Percentiles rank a stretch among this genome's conserved stretches.
phyloP scores from a whole-genome alignment of 169 alveolate species.

The Plasmodium billcollinsi region DNA sequence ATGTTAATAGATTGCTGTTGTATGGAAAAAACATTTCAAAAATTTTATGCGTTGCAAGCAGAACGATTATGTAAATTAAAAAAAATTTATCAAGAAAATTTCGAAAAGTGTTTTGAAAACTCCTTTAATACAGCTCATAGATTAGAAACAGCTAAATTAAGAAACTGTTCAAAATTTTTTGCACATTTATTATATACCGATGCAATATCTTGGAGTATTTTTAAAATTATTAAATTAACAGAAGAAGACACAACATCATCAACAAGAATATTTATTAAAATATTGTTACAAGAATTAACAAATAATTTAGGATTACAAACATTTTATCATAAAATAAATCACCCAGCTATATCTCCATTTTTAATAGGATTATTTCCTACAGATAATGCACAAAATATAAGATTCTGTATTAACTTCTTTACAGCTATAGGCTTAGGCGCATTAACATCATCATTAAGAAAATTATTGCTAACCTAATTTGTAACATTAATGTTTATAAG shows the following conservation, averaged over 20 bases:
- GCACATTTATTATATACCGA: conserved; percentile 95
- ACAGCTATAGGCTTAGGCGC: conserved; percentile 98
- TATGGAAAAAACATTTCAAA: conserved; percentile 98
- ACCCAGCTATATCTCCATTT: conserved; percentile 90
- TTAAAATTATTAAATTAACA: conserved; percentile 93
- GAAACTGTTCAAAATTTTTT: conserved; percentile 97
- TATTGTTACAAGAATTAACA: conserved; percentile 94
- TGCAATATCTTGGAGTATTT: conserved; percentile 88
- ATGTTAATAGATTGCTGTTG: conserved; percentile 99
- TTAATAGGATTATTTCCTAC: conserved; percentile 95
- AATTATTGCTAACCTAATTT: conserved; percentile 78
- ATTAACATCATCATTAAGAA: conserved; percentile 94
- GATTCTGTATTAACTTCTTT: conserved; percentile 98
- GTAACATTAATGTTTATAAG: neutral
- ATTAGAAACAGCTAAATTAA: conserved; percentile 96
- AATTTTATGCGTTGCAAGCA: conserved; percentile 96
- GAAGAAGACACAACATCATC: conserved; percentile 98
- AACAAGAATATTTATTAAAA: conserved; percentile 97
- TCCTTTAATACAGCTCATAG: conserved; percentile 93
- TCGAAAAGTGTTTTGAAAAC: conserved; percentile 90
- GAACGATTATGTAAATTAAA: conserved; percentile 96
- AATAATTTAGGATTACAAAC: conserved; percentile 90
- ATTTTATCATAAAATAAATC: conserved; percentile 86
- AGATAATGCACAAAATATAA: conserved; percentile 95
- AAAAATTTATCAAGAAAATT: conserved; percentile 93